A percentile compares a stretch with the other conserved stretches of the same genome.
phyloP scores from a whole-genome alignment of 495 filamentous ascomycete genomes.

The Neurospora sublineolata region DNA sequence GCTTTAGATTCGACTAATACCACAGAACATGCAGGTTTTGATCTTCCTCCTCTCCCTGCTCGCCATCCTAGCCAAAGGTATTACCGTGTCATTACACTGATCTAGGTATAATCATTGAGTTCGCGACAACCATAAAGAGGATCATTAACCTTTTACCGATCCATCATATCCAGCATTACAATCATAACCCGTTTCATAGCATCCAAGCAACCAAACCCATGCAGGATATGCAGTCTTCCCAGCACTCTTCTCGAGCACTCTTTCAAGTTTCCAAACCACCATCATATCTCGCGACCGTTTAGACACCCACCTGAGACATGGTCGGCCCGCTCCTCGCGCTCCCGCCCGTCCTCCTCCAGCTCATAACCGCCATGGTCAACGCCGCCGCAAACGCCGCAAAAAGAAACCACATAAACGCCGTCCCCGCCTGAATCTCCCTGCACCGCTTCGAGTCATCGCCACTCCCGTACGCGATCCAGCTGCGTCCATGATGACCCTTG shows the following conservation, averaged over 20 bases:
- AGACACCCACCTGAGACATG: slow-evolving; percentile 39
- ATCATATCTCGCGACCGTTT: neutral
- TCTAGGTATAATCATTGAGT: neutral
- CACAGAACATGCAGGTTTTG: neutral
- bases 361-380: slow-evolving; percentile 23
- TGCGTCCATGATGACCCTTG: neutral
- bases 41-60: neutral
- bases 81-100: neutral
- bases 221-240: neutral
- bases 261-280: neutral
- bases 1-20: neutral
- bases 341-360: slow-evolving; percentile 30
- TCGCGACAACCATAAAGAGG: neutral
- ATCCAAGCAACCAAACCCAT: neutral
- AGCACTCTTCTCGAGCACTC: neutral
- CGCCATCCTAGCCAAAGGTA: neutral
- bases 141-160: neutral
- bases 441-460: slow-evolving; percentile 32
- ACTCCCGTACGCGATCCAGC: slow-evolving; percentile 39
- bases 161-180: neutral
- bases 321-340: slow-evolving; percentile 28
- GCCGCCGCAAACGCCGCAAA: slow-evolving; percentile 26
- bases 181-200: neutral
- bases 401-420: slow-evolving; percentile 40
- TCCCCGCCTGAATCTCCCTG: slow-evolving; percentile 38